Percentiles rank a stretch among this genome's conserved stretches.
Conservation (phyloP, 192 early-diverging fungal genomes). For the Podila verticillata region DNA sequence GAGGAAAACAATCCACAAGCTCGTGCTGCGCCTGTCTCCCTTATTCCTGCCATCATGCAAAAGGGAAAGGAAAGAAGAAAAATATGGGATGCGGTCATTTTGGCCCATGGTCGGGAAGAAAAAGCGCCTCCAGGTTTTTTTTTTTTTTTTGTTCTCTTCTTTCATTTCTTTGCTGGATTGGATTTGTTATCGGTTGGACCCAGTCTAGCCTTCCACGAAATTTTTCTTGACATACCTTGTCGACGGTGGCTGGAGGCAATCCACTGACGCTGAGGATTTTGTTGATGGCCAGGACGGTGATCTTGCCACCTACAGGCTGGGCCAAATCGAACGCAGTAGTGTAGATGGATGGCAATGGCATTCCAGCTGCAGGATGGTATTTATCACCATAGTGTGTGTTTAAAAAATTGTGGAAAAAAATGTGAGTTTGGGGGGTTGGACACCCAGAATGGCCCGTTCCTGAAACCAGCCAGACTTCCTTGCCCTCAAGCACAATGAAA, state of each 20-base stretch:
- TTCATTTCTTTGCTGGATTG: too few species aligned
- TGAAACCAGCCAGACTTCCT: too few species aligned
- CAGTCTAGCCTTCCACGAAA: neutral
- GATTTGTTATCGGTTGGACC: too few species aligned
- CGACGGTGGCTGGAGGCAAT: constrained; percentile 50
- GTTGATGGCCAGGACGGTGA: constrained; percentile 57
- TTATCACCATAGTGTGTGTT: neutral
- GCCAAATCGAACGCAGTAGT: constrained; percentile 57
- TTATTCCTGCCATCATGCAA: too few species aligned
- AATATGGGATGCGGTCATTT: too few species aligned
- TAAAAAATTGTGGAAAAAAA: too few species aligned
- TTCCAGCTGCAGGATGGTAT: constrained; percentile 33
- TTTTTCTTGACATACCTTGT: constrained; percentile 53
- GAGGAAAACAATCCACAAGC: too few species aligned
- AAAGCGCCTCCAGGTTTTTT: too few species aligned
- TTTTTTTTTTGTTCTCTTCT: too few species aligned
- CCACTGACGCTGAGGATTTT: constrained; percentile 52
- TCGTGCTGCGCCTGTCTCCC: too few species aligned
- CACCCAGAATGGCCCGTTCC: neutral
- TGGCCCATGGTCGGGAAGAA: too few species aligned
- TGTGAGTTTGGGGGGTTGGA: neutral
- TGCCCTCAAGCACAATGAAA: neutral
- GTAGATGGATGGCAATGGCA: constrained; percentile 59
- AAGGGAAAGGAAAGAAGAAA: too few species aligned
- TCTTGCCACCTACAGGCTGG: constrained; percentile 50